Evolutionary conservation across 169 alveolate genomes (phyloP), one percentile per base, ranked within the genome.

Genomic region (Plasmodium falciparum): DNA sequence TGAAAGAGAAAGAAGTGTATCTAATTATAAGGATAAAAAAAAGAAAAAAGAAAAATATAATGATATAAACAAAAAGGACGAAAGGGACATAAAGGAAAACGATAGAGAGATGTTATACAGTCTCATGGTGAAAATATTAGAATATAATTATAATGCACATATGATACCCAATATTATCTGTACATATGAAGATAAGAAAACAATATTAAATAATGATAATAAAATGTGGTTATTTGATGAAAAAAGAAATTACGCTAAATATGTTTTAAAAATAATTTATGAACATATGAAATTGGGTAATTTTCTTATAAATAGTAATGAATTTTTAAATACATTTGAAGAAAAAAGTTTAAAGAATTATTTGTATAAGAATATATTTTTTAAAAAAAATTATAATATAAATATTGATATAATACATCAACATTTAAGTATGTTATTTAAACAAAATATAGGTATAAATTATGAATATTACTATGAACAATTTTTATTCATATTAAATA

Each of bases 231-330:
- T 33, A 33, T 33, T 33, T 33, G 45, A 33, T 33, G 45, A 33
- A 33, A 33, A 33, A 33, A 33, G 7, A 5, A 5, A 33, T 33
- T 61, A 45, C 20, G 13, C 89, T 15, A 50, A 6, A 7, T 17
- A 9, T 20, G 9, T 76, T 29, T 39, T 47, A 0, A 63, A 43
- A n/a, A 76, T 22, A 45, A 65, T 76, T 13, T 65, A n/a, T 8
- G 89, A 76, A 65, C n/a, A 58, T 56, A 76, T 76, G 76, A 50
- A 65, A 69, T 52, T 69, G 67, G 67, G 45, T 12, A 69, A 65
- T 52, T 43, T 76, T 12, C 24, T 65, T 22, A 50, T 76, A 6
- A 66, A 70, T 45, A 56, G 78, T 26, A 59, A 49, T 13, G 45
- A 69, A 3, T 76, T 76, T 69, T 17, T 50, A 15, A 29, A 43